Evolutionary conservation across 345 rosid genomes (phyloP).

Genomic region (Melastoma malabathricum): DNA sequence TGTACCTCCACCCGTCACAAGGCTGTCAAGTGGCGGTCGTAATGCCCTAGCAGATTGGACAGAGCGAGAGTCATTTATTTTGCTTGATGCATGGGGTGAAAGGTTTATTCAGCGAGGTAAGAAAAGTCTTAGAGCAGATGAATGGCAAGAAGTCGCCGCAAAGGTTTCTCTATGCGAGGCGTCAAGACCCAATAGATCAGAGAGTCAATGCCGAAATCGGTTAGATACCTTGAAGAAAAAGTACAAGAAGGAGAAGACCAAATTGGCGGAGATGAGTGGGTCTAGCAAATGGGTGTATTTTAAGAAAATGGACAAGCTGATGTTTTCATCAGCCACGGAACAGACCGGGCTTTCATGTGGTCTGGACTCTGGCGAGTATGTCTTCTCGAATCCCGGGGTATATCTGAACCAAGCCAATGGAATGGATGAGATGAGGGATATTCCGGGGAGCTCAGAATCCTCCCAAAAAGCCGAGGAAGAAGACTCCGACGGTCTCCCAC

Average conservation of each 20-base stretch:
- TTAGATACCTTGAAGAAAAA: slow-evolving; percentile 87
- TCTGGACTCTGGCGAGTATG: slow-evolving; percentile 79
- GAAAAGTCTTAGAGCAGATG: slow-evolving; percentile 84
- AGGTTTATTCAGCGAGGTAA: slow-evolving; percentile 72
- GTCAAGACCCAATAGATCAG: slow-evolving; percentile 62
- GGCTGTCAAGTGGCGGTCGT: slow-evolving; percentile 36
- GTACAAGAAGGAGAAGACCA: slow-evolving; percentile 77
- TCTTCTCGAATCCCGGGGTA: slow-evolving; percentile 53
- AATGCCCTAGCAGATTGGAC: slow-evolving; percentile 75
- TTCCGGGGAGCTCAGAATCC: slow-evolving; percentile 66
- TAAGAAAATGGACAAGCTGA: slow-evolving; percentile 72
- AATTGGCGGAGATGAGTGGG: slow-evolving; percentile 24
- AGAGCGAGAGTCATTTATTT: slow-evolving; percentile 71
- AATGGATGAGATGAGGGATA: slow-evolving; percentile 84
- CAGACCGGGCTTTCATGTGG: slow-evolving; percentile 83
- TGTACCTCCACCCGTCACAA: slow-evolving; percentile 14
- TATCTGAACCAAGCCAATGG: slow-evolving; percentile 63
- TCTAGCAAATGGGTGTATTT: slow-evolving; percentile 72
- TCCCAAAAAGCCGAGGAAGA: slow-evolving; percentile 35
- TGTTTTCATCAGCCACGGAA: slow-evolving; percentile 50
- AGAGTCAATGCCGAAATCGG: slow-evolving; percentile 77
- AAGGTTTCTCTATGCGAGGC: slow-evolving; percentile 52
- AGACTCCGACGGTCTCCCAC: slow-evolving; percentile 61
- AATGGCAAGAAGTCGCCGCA: slow-evolving; percentile 94
- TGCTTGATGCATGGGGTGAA: slow-evolving; percentile 94